Evolutionary conservation across 2,329 filamentous ascomycete species (phyloP).

Genomic region (Trichoderma guizhouense): DNA sequence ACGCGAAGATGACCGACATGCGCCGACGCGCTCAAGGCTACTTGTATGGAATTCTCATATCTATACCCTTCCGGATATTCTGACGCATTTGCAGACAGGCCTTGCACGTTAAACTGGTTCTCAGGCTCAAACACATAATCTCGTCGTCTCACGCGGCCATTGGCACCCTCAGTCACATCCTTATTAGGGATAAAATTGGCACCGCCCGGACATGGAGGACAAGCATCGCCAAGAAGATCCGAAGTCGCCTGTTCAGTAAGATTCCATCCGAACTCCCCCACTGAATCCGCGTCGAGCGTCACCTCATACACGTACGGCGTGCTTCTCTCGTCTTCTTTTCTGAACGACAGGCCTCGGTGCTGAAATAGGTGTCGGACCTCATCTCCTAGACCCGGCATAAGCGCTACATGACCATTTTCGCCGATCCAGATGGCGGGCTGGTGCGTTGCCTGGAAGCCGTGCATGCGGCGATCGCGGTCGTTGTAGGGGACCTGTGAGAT

Average conservation of each 20-base stretch:
- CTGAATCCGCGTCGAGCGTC: constrained; percentile 36
- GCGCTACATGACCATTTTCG: constrained; percentile 44
- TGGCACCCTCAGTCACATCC: constrained; percentile 35
- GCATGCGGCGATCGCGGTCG: constrained; percentile 41
- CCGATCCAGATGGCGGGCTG: constrained; percentile 54
- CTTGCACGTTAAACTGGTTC: constrained; percentile 18
- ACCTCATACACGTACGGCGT: constrained; percentile 47
- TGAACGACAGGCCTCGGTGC: constrained; percentile 40
- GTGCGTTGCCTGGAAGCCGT: constrained; percentile 49
- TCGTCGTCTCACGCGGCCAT: constrained; percentile 33
- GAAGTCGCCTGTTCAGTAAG: constrained; percentile 31
- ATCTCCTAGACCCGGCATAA: constrained; percentile 38
- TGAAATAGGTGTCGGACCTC: constrained; percentile 34
- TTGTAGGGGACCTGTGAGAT: constrained; percentile 48
- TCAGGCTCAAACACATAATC: constrained; percentile 21
- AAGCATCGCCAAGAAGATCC: constrained; percentile 38
- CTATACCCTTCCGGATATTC: not conserved
- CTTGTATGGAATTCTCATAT: constrained; percentile 26
- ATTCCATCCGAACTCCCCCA: constrained; percentile 33
- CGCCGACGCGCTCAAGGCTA: constrained; percentile 40
- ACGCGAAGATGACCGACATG: constrained; percentile 42
- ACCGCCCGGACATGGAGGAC: constrained; percentile 36
- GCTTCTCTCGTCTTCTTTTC: constrained; percentile 41
- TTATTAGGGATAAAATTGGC: constrained; percentile 10
- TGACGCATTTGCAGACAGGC: not conserved